Base-by-base conservation (phyloP, 2,329 filamentous ascomycete genomes). In the Talaromyces sp. region DNA sequence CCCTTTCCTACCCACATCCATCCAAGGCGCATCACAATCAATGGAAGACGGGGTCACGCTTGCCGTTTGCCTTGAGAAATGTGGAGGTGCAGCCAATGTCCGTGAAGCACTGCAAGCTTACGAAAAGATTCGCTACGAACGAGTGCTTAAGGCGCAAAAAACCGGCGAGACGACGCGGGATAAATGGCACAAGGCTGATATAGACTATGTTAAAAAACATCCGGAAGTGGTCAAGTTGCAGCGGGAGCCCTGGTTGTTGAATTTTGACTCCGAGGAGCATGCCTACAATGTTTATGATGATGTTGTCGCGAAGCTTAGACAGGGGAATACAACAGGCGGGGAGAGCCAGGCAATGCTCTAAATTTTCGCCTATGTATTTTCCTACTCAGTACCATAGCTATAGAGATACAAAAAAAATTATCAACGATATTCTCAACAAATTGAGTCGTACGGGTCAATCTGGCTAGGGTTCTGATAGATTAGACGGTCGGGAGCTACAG, bases 31-130 rank as follows among this genome's bases (percentile, higher is more conserved):
- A 0, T 78, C 74, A 43, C 79, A 81, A 64, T 75, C 74, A 0
- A 72, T 81, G 24, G 80, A 82, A 67, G 79, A 81, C 61, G 79
- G 76, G 0, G 77, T 78, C 60, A 77, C 77, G 2, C 63, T 77
- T 2, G 70, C 71, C 10, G 69, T 71, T 0, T 72, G 73, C 56
- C 63, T 75, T 4, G 67, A 69, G n/a, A 69, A 72, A 16, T 62
- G 72, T 8, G 67, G 70, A 33, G 63, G 62, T 50, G 16, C 31
- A n/a, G 50, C 50, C 3, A 68, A 77, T 63, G 71, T 78, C 0
- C 67, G 39, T 9, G 66, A 70, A 35, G 72, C 68, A 6, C 66
- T 73, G 8, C 65, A 70, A n/a, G 68, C 69, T 16, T 69, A 70
- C 47, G 68, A 70, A 65, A 59, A 57, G 19, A 67, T 71, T 8